Evolutionary conservation across 345 rosid genomes (phyloP), one percentile per base, ranked within the genome.

Genomic region (Hibiscus syriacus): DNA sequence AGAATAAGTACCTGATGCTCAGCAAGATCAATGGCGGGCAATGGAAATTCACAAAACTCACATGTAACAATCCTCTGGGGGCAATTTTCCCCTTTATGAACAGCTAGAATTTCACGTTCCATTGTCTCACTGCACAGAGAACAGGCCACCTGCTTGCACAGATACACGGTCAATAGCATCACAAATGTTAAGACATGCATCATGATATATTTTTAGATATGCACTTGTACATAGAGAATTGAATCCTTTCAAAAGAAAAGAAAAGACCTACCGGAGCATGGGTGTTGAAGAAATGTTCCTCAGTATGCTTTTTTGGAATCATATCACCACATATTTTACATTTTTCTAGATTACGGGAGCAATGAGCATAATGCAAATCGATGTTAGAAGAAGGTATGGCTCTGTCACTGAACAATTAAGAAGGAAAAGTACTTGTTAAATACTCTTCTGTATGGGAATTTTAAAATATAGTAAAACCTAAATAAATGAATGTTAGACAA

Each of bases 271-370:
- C 99, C 86, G 91, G 99, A 50, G 99, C 97, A 83, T 94, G 99
- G 50, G 90, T 87, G 76, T 75, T 85, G 55, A 70, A 78, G 84
- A 79, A 94, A 77, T 94, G 99, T 69, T 94, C 99, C 83, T 89
- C 87, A 5, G 91, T 86, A 65, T 89, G 86, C 69, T 73, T 91
- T 77, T 77, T 94, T 3, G 99, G 99, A 67, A 94, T 74, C 99
- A 94, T 94, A 74, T 94, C 96, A 59, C 90, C 85, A 74, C 99
- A 94, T 56, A 86, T 72, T 87, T 94, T 94, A 73, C 99, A 94
- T 83, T 77, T 87, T 73, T 94, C 95, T 39, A 94, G 82, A 73
- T 94, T 89, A 45, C 99, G 92, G 5, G 87, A 87, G 79, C 99
- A 94, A 76, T 94, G 99, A 19, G 79, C 96, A 76, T 70, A 83